Conservation (phyloP, 2,329 filamentous ascomycete species). For the Aschersonia sp. region DNA sequence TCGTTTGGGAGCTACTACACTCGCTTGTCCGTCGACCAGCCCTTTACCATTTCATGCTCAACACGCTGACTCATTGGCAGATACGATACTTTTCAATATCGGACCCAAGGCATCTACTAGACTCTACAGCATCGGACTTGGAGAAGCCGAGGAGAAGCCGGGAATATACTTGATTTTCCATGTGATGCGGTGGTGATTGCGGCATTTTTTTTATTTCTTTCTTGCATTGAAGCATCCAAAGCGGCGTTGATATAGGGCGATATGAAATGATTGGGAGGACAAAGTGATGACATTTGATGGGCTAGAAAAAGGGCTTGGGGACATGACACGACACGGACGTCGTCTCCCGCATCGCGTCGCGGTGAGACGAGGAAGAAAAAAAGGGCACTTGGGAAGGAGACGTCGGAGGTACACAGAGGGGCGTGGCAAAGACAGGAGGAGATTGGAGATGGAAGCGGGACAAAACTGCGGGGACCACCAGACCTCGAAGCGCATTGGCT, state of each 20-base stretch:
- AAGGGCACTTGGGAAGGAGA: no score
- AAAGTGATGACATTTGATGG: no score
- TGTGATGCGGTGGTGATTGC: background rate
- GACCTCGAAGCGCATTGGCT: no score
- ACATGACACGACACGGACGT: no score
- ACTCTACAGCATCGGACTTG: background rate
- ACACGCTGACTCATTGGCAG: conserved; percentile 20
- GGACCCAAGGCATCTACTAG: conserved; percentile 76
- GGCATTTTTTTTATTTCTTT: conserved; percentile 1
- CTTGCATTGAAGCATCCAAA: conserved; percentile 2
- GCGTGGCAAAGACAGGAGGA: no score
- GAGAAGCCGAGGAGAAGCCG: background rate
- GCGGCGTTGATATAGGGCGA: conserved; percentile 3
- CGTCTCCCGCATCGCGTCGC: no score
- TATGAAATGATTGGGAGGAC: background rate
- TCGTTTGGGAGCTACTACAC: conserved; percentile 79
- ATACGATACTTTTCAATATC: conserved; percentile 78
- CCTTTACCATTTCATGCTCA: background rate
- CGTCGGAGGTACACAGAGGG: no score
- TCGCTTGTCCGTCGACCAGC: conserved; percentile 46
- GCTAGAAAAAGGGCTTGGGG: no score
- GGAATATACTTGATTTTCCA: background rate
- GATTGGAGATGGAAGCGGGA: no score
- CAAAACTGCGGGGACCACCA: no score
- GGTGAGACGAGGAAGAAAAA: no score